Conservation (phyloP, 2,329 filamentous ascomycete genomes). For the Aspergillus sp. region DNA sequence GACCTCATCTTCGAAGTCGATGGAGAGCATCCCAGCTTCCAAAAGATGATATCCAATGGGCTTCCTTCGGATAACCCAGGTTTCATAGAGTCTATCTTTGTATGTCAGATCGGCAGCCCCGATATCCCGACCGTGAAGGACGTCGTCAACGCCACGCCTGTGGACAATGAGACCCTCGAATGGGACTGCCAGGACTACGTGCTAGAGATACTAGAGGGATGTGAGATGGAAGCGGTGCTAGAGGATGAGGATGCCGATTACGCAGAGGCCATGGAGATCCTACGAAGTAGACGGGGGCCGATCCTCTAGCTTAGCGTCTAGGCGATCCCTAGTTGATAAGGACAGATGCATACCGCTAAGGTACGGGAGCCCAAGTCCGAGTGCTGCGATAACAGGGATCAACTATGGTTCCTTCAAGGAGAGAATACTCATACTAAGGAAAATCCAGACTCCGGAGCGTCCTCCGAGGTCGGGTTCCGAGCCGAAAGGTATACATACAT, state of each 20-base stretch:
- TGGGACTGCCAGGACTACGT: constrained; percentile 30
- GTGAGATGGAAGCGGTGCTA: constrained; percentile 20
- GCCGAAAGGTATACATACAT: not conserved
- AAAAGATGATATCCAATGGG: constrained; percentile 11
- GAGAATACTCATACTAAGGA: no score
- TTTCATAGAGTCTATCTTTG: constrained; percentile 14
- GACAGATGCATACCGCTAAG: not conserved
- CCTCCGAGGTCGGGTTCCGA: not conserved
- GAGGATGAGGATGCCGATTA: constrained; percentile 22
- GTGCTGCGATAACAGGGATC: not conserved
- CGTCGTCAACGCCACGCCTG: constrained; percentile 11
- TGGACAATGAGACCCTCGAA: constrained; percentile 25
- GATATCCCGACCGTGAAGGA: constrained; percentile 16
- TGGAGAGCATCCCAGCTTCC: constrained; percentile 23
- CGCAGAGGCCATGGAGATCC: constrained; percentile 14
- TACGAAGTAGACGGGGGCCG: constrained; percentile 17
- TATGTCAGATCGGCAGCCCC: constrained; percentile 13
- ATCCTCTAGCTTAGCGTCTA: constrained; percentile 7
- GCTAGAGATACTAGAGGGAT: constrained; percentile 22
- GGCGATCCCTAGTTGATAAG: not conserved
- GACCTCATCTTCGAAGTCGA: constrained; percentile 25
- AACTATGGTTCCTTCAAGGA: not conserved
- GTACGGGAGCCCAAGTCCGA: not conserved
- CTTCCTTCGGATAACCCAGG: constrained; percentile 13
- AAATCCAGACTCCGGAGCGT: not conserved